Conservation (phyloP, 2,329 filamentous ascomycete genomes). For the Aspergillus udagawae region DNA sequence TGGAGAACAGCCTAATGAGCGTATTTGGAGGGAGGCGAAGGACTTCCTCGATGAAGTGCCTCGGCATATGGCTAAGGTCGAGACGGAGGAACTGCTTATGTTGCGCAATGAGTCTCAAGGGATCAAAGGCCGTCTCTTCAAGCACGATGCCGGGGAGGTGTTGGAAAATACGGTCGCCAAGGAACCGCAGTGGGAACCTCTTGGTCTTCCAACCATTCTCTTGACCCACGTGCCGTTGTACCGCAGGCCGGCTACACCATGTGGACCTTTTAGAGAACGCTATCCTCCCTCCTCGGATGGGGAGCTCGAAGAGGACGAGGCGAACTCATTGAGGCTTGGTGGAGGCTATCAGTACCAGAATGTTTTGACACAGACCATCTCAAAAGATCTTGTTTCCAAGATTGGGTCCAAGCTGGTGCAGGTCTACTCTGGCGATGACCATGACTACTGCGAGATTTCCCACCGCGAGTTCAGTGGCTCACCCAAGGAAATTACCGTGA, state of each 20-base stretch:
- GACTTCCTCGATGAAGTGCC: constrained; percentile 70
- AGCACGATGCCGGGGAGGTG: constrained; percentile 58
- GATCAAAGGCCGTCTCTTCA: constrained; percentile 51
- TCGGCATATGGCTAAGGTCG: constrained; percentile 61
- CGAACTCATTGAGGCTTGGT: constrained; percentile 72
- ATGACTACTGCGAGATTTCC: constrained; percentile 91
- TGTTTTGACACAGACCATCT: constrained; percentile 74
- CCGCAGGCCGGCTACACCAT: constrained; percentile 75
- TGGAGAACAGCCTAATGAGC: constrained; percentile 49
- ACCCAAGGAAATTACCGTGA: constrained; percentile 83
- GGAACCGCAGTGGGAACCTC: constrained; percentile 18
- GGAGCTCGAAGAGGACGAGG: constrained; percentile 56
- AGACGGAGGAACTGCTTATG: constrained; percentile 63
- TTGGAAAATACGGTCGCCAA: constrained; percentile 38
- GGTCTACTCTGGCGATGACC: constrained; percentile 93
- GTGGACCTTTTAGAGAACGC: constrained; percentile 79
- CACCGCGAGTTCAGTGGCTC: constrained; percentile 66
- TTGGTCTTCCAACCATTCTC: constrained; percentile 78
- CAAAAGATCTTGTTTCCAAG: constrained; percentile 68
- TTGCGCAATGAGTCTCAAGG: constrained; percentile 52
- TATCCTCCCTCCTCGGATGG: constrained; percentile 69
- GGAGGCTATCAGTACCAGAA: constrained; percentile 96
- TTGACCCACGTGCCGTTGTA: constrained; percentile 90
- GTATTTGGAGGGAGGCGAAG: constrained; percentile 71
- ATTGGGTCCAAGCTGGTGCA: constrained; percentile 73